Percentiles rank a stretch among this genome's conserved stretches.
Evolutionary conservation across 2,329 filamentous ascomycete species (phyloP).

Genomic region (Sodiomyces alkalinus): DNA sequence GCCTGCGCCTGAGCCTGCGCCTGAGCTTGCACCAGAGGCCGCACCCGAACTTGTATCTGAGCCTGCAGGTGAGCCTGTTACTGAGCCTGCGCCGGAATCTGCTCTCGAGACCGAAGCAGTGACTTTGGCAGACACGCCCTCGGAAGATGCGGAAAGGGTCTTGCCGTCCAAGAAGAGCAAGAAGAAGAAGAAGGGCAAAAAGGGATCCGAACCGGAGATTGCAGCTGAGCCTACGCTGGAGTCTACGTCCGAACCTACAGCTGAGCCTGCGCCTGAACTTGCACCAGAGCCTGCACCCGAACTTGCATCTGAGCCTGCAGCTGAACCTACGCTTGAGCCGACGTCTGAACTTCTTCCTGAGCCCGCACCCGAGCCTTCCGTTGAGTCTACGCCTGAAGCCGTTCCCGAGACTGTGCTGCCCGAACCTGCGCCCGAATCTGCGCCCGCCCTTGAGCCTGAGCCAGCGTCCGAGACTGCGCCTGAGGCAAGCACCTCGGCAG

Average conservation of each 20-base stretch:
- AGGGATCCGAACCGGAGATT: slow-evolving; percentile 3
- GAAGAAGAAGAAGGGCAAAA: slow-evolving; percentile 5
- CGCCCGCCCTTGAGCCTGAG: slow-evolving; percentile 1
- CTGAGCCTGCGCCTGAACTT: no score
- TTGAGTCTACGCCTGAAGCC: no score
- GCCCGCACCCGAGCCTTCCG: background rate
- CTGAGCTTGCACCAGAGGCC: no score
- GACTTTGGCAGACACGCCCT: background rate
- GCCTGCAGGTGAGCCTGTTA: no score
- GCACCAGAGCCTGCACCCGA: slow-evolving; percentile 6
- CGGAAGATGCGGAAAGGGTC: background rate
- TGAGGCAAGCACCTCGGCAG: background rate
- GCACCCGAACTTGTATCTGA: no score
- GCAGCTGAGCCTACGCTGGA: no score
- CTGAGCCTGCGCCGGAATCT: slow-evolving; percentile 3
- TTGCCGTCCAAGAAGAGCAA: slow-evolving; percentile 2
- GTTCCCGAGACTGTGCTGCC: no score
- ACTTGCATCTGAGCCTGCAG: slow-evolving; percentile 1
- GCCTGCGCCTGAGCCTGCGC: background rate
- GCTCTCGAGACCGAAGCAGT: no score
- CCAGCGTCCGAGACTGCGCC: slow-evolving; percentile 4
- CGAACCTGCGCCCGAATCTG: no score
- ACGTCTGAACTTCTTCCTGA: background rate
- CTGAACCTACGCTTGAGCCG: background rate
- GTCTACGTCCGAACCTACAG: slow-evolving; percentile 2